phyloP scores from a whole-genome alignment of 139 green algal genomes.

The Limnomonas spitsbergensis region DNA sequence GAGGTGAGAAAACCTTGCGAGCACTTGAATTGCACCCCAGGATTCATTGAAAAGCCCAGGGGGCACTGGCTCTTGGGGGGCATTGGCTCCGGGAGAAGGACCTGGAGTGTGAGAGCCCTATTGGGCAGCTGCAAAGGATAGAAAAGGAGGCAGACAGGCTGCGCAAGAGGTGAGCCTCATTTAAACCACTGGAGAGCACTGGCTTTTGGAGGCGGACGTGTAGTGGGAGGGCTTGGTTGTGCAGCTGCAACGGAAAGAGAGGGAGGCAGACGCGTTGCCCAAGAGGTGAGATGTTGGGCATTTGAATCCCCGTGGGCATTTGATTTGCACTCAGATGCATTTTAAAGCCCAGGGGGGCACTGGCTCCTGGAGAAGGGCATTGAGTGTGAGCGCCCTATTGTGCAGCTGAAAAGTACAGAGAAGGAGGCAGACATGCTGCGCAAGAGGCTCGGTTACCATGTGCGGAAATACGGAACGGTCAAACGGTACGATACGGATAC shows the following conservation, averaged over 20 bases:
- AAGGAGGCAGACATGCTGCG: constrained; percentile 26
- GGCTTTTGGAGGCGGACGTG: too few relatives aligned
- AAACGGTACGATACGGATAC: too few relatives aligned
- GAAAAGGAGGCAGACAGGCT: constrained; percentile 25
- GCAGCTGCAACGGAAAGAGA: too few relatives aligned
- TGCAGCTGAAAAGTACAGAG: constrained; percentile 27
- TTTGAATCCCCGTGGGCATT: too few relatives aligned
- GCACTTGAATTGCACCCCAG: neutral
- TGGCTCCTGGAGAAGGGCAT: constrained; percentile 28
- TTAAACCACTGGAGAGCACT: neutral
- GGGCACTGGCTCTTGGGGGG: constrained; percentile 17
- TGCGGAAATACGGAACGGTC: too few relatives aligned
- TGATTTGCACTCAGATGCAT: too few relatives aligned
- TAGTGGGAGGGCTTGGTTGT: too few relatives aligned
- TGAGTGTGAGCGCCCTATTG: constrained; percentile 20
- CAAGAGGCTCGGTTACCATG: constrained; percentile 3
- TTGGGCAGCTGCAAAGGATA: constrained; percentile 24
- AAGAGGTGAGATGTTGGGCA: too few relatives aligned
- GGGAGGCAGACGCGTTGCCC: too few relatives aligned
- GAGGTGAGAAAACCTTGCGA: constrained; percentile 1
- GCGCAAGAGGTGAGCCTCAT: constrained; percentile 12
- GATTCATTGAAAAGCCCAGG: neutral
- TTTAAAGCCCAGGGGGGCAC: too few relatives aligned
- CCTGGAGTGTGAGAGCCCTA: constrained; percentile 23
- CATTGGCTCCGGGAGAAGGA: constrained; percentile 29